Evolutionary conservation across 805 yeast genomes (phyloP), one percentile per base, ranked within the genome.

Genomic region (Yarrowia sp.): DNA sequence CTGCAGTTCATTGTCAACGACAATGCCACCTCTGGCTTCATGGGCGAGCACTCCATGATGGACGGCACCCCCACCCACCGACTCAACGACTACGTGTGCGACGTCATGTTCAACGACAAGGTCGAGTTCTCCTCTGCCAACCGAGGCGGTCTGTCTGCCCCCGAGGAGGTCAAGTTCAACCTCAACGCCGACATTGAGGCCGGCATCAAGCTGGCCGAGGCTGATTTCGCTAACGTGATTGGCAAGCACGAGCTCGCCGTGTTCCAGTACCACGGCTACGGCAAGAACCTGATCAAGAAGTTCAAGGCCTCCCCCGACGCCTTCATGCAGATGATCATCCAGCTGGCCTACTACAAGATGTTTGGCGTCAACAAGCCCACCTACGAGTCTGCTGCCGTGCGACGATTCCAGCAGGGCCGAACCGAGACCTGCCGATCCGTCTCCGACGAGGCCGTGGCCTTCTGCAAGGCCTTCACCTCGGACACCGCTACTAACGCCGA

Each of bases 21-120:
- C 71, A 92, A 92, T 78, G 97, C 95, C 70, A 83, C 87, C 71
- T 91, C 97, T 8, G 98, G 98, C 0, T 94, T 93, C 81, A 80
- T 92, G 76, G 98, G 97, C 71, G 99, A 94, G 82, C 99, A 94
- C 82, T 92, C 98, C 26, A 90, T 87, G 82, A 94, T 94, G 98
- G 99, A 94, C 79, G 99, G 98, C 71, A 91, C 97, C 10, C 97
- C 98, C 76, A 94, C 97, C 40, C 86, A 91, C 75, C 87, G 92
- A 72, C 81, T 94, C 81, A 94, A 94, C 78, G 92, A 92, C 79
- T 87, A 83, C 75, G 83, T 94, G 48, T 83, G 87, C 72, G 83
- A 83, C 67, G 84, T 86, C 73, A 79, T 93, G 69, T 71, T 78
- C 69, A 83, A 85, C 75, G 77, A 85, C 75, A 80, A 85, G 73